Conservation (phyloP, 2,329 filamentous ascomycete genomes). For the Monilinia polystroma region DNA sequence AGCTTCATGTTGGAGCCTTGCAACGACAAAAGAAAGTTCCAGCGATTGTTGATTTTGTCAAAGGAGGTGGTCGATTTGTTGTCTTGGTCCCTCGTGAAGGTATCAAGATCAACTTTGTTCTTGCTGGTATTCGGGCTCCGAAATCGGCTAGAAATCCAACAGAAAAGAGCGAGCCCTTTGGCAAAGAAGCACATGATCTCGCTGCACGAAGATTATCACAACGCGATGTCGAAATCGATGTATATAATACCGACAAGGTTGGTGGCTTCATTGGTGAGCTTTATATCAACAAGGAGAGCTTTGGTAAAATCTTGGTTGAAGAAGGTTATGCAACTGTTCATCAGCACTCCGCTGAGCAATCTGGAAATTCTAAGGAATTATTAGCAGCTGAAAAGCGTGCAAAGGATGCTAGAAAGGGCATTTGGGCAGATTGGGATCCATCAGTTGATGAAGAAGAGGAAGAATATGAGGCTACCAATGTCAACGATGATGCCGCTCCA, state of each 20-base stretch:
- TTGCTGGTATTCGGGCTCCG: conserved; percentile 89
- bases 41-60: conserved; percentile 94
- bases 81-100: conserved; percentile 89
- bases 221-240: conserved; percentile 92
- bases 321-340: conserved; percentile 93
- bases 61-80: conserved; percentile 93
- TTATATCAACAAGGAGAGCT: conserved; percentile 92
- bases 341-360: conserved; percentile 92
- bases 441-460: conserved; percentile 71
- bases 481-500: conserved; percentile 51
- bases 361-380: conserved; percentile 83
- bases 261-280: conserved; percentile 96
- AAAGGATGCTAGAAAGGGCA: conserved; percentile 81
- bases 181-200: conserved; percentile 90
- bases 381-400: conserved; percentile 84
- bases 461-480: conserved; percentile 51
- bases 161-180: conserved; percentile 88
- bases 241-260: conserved; percentile 92
- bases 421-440: conserved; percentile 95
- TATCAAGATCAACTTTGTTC: conserved; percentile 90
- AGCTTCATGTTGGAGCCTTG: conserved; percentile 84
- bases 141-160: conserved; percentile 75
- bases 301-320: conserved; percentile 88
- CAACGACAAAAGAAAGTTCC: conserved; percentile 91
- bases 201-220: conserved; percentile 87